Base-by-base conservation (phyloP, 805 yeast genomes). In the Ogataea methanolica region DNA sequence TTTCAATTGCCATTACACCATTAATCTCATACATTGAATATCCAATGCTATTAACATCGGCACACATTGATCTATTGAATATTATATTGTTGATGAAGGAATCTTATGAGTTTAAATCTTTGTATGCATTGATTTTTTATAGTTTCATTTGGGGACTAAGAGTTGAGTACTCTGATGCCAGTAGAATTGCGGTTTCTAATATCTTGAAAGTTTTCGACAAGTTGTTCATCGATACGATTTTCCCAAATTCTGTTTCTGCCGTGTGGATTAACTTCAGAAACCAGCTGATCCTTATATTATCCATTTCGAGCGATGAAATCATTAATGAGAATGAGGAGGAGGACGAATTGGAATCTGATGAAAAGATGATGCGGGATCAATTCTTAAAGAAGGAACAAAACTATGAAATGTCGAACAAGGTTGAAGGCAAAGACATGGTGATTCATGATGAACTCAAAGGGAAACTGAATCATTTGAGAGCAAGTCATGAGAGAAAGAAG, bases 51-150 rank as follows among this genome's bases (percentile, higher is more conserved):
- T 47, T 68, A 3, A 34, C 57, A 11, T 72, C 76, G 0, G 71
- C 74, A 0, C 69, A 68, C 46, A 52, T 69, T 33, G 77, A 73
- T 45, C 49, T 71, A n/a, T 49, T 65, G 9, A 59, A 66, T 6
- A 62, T 71, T 40, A 59, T 52, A 1, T 33, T 61, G 2, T 52
- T 73, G 42, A 26, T 56, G 7, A 50, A 48, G 19, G 75, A 72
- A 46, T 49, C 69, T 7, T 42, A 47, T n/a, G 31, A 41, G 1
- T 33, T 47, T 12, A 49, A 49, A 0, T 63, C 65, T 9, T 53
- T 57, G 3, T 71, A 68, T 50, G 65, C 69, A 1, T 51, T 70
- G 16, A 53, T 62, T 7, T 62, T 71, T 31, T 72, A 69, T 51
- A 34, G 51, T 2, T 62, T 67, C 39, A 56, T 70, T 12, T 73